phyloP scores from a whole-genome alignment of 495 filamentous ascomycete genomes.

The Podospora pseudoanserina region DNA sequence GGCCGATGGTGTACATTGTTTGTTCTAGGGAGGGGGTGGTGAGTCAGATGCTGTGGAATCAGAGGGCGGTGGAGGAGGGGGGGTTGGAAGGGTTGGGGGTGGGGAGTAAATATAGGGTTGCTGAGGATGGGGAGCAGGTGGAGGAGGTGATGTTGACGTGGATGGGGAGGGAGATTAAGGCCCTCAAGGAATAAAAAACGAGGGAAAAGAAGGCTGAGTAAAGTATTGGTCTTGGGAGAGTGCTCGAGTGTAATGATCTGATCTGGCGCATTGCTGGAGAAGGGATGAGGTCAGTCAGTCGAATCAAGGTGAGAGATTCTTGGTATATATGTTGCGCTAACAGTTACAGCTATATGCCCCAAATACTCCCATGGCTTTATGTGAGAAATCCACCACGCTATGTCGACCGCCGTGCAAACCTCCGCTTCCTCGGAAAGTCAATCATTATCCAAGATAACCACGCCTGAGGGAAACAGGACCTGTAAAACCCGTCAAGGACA shows the following conservation, averaged over 20 bases:
- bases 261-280: too few relatives aligned
- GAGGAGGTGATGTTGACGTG: slow-evolving; percentile 50
- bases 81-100: slow-evolving; percentile 62
- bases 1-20: slow-evolving; percentile 60
- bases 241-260: too few relatives aligned
- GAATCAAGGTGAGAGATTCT: too few relatives aligned
- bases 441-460: neutral
- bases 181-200: neutral
- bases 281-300: too few relatives aligned
- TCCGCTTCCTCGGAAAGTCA: too few relatives aligned
- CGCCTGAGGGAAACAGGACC: neutral
- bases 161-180: slow-evolving; percentile 49
- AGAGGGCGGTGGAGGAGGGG: slow-evolving; percentile 55
- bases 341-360: too few relatives aligned
- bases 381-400: neutral
- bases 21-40: slow-evolving; percentile 49
- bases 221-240: neutral
- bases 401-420: neutral
- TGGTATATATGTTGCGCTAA: too few relatives aligned
- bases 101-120: slow-evolving; percentile 47
- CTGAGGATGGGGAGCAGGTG: slow-evolving; percentile 20
- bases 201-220: neutral
- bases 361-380: neutral
- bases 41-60: slow-evolving; percentile 69
- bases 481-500: too few relatives aligned